Conservation (phyloP, 345 rosid genomes). For the Salix purpurea region DNA sequence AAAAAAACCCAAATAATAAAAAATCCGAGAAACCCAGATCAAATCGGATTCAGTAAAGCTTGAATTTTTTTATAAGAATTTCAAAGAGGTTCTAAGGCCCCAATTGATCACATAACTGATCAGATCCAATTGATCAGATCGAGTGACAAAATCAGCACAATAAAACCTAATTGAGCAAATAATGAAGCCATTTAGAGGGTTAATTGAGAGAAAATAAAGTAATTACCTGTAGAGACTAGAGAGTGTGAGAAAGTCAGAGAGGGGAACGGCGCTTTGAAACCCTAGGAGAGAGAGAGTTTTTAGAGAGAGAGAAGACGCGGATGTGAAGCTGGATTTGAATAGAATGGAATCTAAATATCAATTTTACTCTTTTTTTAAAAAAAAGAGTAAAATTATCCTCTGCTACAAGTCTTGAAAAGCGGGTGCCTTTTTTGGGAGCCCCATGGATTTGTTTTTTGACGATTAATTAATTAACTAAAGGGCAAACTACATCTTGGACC, state of each 20-base stretch:
- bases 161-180: not conserved
- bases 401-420: not conserved
- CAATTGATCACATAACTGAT: not conserved
- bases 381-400: not conserved
- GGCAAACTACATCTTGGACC: not conserved
- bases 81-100: not conserved
- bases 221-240: not conserved
- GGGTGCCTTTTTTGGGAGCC: not conserved
- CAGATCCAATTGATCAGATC: too few relatives aligned
- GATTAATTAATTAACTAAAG: not conserved
- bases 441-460: not conserved
- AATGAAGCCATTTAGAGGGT: not conserved
- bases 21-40: constrained; percentile 12
- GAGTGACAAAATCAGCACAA: too few relatives aligned
- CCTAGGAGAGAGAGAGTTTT: not conserved
- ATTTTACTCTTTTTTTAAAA: too few relatives aligned
- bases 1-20: not conserved
- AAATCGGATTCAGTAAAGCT: constrained; percentile 10
- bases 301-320: not conserved
- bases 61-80: constrained; percentile 3
- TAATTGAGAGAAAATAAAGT: not conserved
- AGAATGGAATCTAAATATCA: not conserved
- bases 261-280: constrained; percentile 21
- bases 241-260: constrained; percentile 3
- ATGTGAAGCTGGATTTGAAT: not conserved